Conservation (phyloP, 768 basidiomycete species). For the Candolleomyces eurysporus region DNA sequence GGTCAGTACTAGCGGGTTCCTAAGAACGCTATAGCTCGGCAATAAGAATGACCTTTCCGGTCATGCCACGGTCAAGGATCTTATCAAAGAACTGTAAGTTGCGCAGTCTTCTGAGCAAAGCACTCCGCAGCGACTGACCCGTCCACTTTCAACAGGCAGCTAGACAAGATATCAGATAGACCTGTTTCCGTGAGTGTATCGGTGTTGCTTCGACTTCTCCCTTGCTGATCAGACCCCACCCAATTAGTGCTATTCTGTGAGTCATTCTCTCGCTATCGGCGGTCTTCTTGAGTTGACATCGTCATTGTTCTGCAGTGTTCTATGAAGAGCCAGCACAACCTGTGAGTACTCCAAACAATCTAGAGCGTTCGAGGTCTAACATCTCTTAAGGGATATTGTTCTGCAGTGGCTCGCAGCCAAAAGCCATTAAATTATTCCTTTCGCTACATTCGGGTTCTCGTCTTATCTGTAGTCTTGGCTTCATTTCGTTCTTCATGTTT, state of each 20-base stretch:
- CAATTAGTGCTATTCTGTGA: constrained; percentile 74
- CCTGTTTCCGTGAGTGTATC: constrained; percentile 77
- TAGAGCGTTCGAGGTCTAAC: constrained; percentile 7
- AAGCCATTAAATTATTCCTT: constrained; percentile 3
- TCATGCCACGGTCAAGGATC: constrained; percentile 76
- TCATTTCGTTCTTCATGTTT: neutral
- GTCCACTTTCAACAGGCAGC: constrained; percentile 43
- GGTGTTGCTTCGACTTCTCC: neutral
- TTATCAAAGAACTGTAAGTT: constrained; percentile 74
- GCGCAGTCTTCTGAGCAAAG: neutral
- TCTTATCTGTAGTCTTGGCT: neutral
- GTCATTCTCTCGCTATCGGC: constrained; percentile 17
- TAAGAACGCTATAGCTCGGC: constrained; percentile 55
- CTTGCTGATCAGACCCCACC: neutral
- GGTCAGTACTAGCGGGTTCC: neutral
- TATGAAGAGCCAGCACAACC: constrained; percentile 93
- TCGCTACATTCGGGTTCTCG: neutral
- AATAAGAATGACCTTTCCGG: constrained; percentile 89
- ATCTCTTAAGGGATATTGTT: constrained; percentile 66
- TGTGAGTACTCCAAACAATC: constrained; percentile 47
- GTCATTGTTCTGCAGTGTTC: constrained; percentile 62
- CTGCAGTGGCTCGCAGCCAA: constrained; percentile 72
- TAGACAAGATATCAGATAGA: constrained; percentile 76
- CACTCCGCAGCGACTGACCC: neutral
- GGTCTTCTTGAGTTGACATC: constrained; percentile 6